A percentile compares a stretch with the other conserved stretches of the same genome.
Conservation (phyloP, 2,329 filamentous ascomycete species). For the Bimuria novae-zelandiae region DNA sequence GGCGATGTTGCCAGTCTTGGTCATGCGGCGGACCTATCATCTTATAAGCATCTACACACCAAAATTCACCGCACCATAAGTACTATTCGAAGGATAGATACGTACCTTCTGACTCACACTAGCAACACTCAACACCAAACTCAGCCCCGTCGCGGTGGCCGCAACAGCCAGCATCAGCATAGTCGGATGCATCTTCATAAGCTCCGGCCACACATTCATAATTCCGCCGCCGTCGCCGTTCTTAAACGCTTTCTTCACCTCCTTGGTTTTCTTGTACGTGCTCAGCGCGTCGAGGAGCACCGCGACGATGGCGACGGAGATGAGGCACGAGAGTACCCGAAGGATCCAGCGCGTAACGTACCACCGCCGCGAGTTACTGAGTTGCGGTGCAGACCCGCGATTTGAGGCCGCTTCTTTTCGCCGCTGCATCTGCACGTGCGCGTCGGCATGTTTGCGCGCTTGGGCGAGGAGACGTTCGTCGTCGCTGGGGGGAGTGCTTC, state of each 20-base stretch:
- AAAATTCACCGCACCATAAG: not conserved
- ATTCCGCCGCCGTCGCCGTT: slow-evolving; percentile 19
- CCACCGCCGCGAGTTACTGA: slow-evolving; percentile 12
- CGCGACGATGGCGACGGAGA: slow-evolving; percentile 14
- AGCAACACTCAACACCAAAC: slow-evolving; percentile 19
- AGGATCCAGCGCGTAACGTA: slow-evolving; percentile 21
- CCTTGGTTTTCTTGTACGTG: slow-evolving; percentile 15
- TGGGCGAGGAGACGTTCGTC: slow-evolving; percentile 4
- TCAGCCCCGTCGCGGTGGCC: slow-evolving; percentile 15
- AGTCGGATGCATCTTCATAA: slow-evolving; percentile 21
- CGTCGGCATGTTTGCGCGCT: not conserved
- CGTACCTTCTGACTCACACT: slow-evolving; percentile 21
- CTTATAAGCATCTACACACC: not conserved
- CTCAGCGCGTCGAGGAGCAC: slow-evolving; percentile 16
- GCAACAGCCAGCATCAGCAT: slow-evolving; percentile 19
- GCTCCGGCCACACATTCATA: slow-evolving; percentile 23
- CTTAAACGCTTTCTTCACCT: slow-evolving; percentile 17
- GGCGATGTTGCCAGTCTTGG: slow-evolving; percentile 22
- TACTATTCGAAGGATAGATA: no score
- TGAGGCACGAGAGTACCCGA: slow-evolving; percentile 16
- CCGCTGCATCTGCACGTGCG: not conserved
- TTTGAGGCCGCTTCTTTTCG: not conserved
- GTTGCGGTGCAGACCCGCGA: not conserved
- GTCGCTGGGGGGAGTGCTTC: not conserved
- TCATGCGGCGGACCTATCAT: slow-evolving; percentile 22